These are phyloP conservation scores for Pseudogymnoascus sp. DNA, from an alignment of 2,329 filamentous ascomycete genomes.

Conservation along the genomic window DNA sequence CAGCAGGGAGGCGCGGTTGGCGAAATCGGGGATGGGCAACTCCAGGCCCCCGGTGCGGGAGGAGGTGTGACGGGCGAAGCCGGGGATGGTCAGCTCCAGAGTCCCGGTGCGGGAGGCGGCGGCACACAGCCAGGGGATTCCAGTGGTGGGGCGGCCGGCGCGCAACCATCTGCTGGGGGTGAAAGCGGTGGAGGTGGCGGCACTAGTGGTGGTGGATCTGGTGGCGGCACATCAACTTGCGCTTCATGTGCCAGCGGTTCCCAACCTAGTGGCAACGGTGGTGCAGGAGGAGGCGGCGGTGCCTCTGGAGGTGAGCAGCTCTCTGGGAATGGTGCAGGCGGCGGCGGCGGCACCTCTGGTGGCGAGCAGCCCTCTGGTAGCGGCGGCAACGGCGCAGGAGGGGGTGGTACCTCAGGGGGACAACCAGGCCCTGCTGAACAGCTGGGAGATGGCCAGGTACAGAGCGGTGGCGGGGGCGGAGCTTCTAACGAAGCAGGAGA, in stretches of 20 bases:
- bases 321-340: neutral
- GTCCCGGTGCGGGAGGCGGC: neutral
- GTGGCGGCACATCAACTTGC: neutral
- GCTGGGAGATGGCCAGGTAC: neutral
- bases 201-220: neutral
- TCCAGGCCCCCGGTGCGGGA: conserved; percentile 25
- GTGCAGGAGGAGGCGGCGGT: neutral
- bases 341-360: neutral
- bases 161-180: neutral
- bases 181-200: neutral
- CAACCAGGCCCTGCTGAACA: neutral
- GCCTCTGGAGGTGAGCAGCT: neutral
- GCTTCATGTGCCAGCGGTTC: neutral
- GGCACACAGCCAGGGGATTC: neutral
- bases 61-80: conserved; percentile 16
- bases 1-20: neutral
- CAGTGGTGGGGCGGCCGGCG: neutral
- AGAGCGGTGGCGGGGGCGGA: neutral
- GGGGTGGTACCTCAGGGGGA: neutral
- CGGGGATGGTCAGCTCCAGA: conserved; percentile 24
- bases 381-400: neutral
- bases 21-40: conserved; percentile 12
- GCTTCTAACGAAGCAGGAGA: neutral
- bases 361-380: neutral
- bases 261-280: neutral